phyloP scores from a whole-genome alignment of 371 early-diverging fungal species.

The Conidiobolus coronatus region DNA sequence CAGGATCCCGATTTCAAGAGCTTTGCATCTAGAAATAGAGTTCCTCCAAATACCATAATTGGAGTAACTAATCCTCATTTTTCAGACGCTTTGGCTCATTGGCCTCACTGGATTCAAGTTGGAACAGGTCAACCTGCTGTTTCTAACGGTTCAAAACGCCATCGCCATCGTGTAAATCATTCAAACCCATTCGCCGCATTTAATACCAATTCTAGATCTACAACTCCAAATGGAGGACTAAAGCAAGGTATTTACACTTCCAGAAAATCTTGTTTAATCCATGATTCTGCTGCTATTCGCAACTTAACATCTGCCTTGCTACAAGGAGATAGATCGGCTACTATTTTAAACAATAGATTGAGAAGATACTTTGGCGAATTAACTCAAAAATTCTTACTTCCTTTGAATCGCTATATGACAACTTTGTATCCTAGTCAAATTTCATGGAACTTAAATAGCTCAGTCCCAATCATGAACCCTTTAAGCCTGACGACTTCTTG shows the following conservation, averaged over 20 bases:
- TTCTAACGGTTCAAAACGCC: not conserved
- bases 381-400: conserved; percentile 79
- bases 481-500: conserved; percentile 23
- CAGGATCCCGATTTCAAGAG: conserved; percentile 78
- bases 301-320: conserved; percentile 40
- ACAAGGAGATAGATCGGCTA: conserved; percentile 33
- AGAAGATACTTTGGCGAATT: conserved; percentile 80
- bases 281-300: conserved; percentile 46
- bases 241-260: conserved; percentile 29
- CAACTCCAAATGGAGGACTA: conserved; percentile 9
- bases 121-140: conserved; percentile 9
- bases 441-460: conserved; percentile 10
- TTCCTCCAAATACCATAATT: conserved; percentile 57
- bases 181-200: conserved; percentile 5
- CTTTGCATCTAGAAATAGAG: conserved; percentile 35
- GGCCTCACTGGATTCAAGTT: conserved; percentile 75
- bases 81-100: conserved; percentile 63
- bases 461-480: conserved; percentile 18
- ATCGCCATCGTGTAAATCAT: conserved; percentile 1
- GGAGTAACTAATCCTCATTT: conserved; percentile 94
- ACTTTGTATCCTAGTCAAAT: conserved; percentile 44
- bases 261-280: conserved; percentile 51
- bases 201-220: not conserved
- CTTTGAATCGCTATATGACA: conserved; percentile 81
- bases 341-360: conserved; percentile 67